phyloP scores from a whole-genome alignment of 176 grass and related monocot species.

The Phragmites australis region DNA sequence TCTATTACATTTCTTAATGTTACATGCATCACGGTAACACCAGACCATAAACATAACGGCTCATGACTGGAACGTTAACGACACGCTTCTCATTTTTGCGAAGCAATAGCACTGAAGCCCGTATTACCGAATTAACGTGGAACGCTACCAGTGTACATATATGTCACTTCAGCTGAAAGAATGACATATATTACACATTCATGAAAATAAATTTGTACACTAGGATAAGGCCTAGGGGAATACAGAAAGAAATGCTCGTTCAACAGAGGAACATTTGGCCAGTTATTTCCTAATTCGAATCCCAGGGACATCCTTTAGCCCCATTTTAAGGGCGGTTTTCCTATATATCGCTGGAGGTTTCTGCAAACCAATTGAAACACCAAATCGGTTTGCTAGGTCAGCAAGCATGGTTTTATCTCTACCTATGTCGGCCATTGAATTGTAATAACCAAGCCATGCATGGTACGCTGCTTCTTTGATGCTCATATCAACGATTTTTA shows the following conservation, averaged over 20 bases:
- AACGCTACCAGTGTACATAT: not conserved
- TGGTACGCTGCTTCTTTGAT: slow-evolving; percentile 93
- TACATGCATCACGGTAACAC: too few species aligned
- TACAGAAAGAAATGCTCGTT: not conserved
- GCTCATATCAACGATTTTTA: slow-evolving; percentile 73
- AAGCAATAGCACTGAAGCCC: too few species aligned
- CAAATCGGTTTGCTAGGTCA: slow-evolving; percentile 77
- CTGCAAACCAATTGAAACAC: slow-evolving; percentile 66
- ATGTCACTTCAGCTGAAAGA: not conserved
- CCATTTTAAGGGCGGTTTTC: slow-evolving; percentile 89
- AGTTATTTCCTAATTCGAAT: slow-evolving; percentile 81
- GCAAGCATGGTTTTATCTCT: slow-evolving; percentile 74
- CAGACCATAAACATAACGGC: too few species aligned
- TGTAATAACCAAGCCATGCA: slow-evolving; percentile 89
- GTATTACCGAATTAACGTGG: too few species aligned
- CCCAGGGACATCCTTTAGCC: slow-evolving; percentile 78
- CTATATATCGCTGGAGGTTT: slow-evolving; percentile 72
- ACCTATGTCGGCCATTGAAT: slow-evolving; percentile 66
- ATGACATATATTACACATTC: not conserved
- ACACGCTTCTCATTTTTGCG: too few species aligned
- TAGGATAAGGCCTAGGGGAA: not conserved
- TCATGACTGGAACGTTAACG: too few species aligned
- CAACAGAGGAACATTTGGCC: not conserved
- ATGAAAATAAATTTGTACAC: not conserved
- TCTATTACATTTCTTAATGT: too few species aligned